Evolutionary conservation across 1,284 basidiomycete genomes (phyloP), one percentile per base, ranked within the genome.

Genomic region (Heterobasidion parviporum): DNA sequence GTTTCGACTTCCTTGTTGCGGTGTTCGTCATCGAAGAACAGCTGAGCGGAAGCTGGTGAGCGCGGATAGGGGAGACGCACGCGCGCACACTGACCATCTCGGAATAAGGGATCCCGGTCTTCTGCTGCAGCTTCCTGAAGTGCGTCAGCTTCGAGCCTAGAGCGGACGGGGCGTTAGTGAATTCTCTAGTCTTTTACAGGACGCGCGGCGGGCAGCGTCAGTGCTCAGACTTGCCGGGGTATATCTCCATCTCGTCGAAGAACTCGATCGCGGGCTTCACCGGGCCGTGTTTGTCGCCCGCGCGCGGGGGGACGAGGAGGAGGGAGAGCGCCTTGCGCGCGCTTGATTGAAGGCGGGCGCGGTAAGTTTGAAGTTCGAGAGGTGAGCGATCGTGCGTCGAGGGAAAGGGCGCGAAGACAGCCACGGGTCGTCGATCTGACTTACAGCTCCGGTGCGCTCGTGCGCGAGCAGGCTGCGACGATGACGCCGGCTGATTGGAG

Each of bases 211-310:
- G 10, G 4, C 10, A 41, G 10, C 2, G 38, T 3, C n/a, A 6
- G 15, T 9, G 15, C 20, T 26, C 20, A 35, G 15, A 62, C 61
- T 36, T 60, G 81, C 87, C 87, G 8, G 91, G 90, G 63, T 92
- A 94, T 67, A 95, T 93, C 66, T 94, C 90, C 57, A 85, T 69
- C 60, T 89, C 81, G 64, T 92, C 82, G 65, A 96, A 93, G 62
- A 87, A 88, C 12, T 78, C 71, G 55, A 83, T 77, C 0, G 90
- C 87, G 35, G 72, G 69, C 9, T 76, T 72, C 8, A 75, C 69
- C n/a, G 67, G 62, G 26, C 65, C 67, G n/a, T 71, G 69, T 49
- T 65, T 62, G 48, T 70, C 71, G 2, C 72, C 72, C 1, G 67
- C 61, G 6, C 74, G 68, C 0, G 75, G 74, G 1, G 84, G 82